phyloP scores from a whole-genome alignment of 345 rosid genomes.

The Eucalyptus rudis region DNA sequence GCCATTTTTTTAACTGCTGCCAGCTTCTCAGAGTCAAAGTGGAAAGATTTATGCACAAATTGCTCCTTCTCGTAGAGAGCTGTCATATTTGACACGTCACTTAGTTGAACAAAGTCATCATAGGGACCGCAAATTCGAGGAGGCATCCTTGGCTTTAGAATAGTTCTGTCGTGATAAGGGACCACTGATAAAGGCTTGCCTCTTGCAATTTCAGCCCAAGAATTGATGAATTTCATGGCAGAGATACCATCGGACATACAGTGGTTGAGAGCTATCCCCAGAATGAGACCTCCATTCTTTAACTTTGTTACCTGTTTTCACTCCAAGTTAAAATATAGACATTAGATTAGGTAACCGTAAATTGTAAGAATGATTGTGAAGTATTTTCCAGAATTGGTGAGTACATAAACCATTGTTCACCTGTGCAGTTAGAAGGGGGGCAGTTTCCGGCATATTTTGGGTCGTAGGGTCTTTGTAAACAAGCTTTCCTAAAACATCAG shows the following conservation, averaged over 20 bases:
- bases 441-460: not conserved
- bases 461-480: not conserved
- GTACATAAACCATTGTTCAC: not conserved
- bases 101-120: not conserved
- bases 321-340: conserved; percentile 13
- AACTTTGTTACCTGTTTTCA: conserved; percentile 31
- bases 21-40: not conserved
- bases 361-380: conserved; percentile 15
- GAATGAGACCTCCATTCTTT: conserved; percentile 42
- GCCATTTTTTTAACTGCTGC: not conserved
- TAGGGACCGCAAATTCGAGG: not conserved
- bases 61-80: not conserved
- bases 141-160: not conserved
- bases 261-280: conserved; percentile 50
- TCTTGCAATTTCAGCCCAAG: conserved; percentile 28
- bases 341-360: not conserved
- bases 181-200: not conserved
- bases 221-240: conserved; percentile 33
- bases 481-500: not conserved
- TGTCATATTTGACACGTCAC: not conserved
- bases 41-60: not conserved
- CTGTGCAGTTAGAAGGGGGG: not conserved
- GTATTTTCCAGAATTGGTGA: not conserved
- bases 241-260: conserved; percentile 50
- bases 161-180: not conserved